Evolutionary conservation across 1,284 basidiomycete species (phyloP), one percentile per base, ranked within the genome.

Genomic region (Megacollybia platyphylla): DNA sequence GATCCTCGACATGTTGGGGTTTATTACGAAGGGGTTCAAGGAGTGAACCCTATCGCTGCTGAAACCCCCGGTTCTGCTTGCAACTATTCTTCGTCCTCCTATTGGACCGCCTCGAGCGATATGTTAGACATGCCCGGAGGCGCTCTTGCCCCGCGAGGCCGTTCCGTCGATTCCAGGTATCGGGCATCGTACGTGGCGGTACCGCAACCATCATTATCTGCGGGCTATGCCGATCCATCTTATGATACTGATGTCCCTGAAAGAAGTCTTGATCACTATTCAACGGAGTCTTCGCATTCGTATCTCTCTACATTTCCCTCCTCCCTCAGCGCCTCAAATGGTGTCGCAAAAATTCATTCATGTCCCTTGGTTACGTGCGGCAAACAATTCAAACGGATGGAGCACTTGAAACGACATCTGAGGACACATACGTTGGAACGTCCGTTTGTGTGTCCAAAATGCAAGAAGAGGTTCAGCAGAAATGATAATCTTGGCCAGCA

Each of bases 351-450:
- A 63, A 53, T 70, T 71, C 27, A 85, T 54, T 71, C 78, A 36
- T 91, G 87, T 59, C 86, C 86, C 18, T 68, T 88, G 1, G 78
- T 75, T 56, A 82, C 82, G 5, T 93, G 89, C 57, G 78, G 82
- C 3, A 69, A 83, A 47, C 64, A 83, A 47, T 94, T 92, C 75
- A 91, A 89, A 68, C 76, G 87, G 6, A 77, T 85, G 65, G 90
- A 93, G 57, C 88, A 93, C 56, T 68, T 93, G 49, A 87, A 86
- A 62, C 66, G 88, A 34, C 90, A 94, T 59, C 63, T 90, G 29
- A 72, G 87, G 43, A 90, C 87, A n/a, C 90, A 93, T 57, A 91
- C 88, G 32, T 73, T 87, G 69, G 89, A 92, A 59, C 67, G 81
- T 37, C 89, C 90, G 0, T 91, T 77, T 60, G 65, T 68, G 43